A percentile compares a stretch with the other conserved stretches of the same genome.
Conservation (phyloP, 2,329 filamentous ascomycete species). For the Penicillium sp. region DNA sequence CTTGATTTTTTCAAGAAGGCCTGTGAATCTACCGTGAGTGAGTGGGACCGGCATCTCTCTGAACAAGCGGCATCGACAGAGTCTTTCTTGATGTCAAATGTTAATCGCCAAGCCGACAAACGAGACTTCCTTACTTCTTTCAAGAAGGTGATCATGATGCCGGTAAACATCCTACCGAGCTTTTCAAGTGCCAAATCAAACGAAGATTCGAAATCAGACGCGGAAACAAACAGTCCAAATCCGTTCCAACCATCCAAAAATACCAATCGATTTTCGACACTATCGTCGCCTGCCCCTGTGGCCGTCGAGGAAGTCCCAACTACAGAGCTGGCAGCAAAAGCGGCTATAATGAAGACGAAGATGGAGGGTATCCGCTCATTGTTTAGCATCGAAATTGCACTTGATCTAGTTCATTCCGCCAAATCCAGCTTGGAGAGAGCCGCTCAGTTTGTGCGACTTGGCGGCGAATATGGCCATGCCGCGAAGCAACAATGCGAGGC, state of each 20-base stretch:
- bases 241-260: slow-evolving; percentile 24
- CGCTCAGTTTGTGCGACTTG: slow-evolving; percentile 75
- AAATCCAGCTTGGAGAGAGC: slow-evolving; percentile 85
- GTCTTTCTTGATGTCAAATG: slow-evolving; percentile 92
- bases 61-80: slow-evolving; percentile 89
- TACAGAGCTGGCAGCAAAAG: slow-evolving; percentile 90
- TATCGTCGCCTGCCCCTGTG: slow-evolving; percentile 34
- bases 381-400: slow-evolving; percentile 92
- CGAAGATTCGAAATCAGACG: slow-evolving; percentile 28
- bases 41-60: slow-evolving; percentile 88
- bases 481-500: slow-evolving; percentile 83
- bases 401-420: slow-evolving; percentile 82
- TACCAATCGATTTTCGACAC: slow-evolving; percentile 39
- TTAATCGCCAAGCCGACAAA: slow-evolving; percentile 92
- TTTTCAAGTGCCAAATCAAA: slow-evolving; percentile 61
- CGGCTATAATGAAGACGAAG: slow-evolving; percentile 93
- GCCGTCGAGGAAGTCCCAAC: slow-evolving; percentile 68
- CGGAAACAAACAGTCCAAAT: slow-evolving; percentile 19
- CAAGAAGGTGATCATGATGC: slow-evolving; percentile 99
- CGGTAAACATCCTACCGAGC: slow-evolving; percentile 81
- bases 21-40: slow-evolving; percentile 71
- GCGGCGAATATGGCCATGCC: slow-evolving; percentile 75
- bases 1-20: slow-evolving; percentile 76
- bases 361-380: slow-evolving; percentile 92
- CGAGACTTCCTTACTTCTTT: slow-evolving; percentile 95